Conservation (phyloP, 129 eudicot species). For the Flaveria ramosissima region DNA sequence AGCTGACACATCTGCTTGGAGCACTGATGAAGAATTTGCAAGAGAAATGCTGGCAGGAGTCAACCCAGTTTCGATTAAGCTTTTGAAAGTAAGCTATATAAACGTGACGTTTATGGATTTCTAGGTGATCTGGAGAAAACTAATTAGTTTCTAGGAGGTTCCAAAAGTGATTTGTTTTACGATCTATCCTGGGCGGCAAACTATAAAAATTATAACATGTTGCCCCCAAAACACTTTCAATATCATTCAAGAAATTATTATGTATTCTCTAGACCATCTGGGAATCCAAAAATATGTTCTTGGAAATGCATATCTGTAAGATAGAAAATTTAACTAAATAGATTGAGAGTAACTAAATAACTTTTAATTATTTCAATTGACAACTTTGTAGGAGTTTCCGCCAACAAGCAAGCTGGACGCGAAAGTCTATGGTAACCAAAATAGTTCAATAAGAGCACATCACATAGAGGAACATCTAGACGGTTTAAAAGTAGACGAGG, state of each 20-base stretch:
- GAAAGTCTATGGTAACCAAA: conserved; percentile 50
- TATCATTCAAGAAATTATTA: too few relatives aligned
- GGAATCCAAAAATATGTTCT: not conserved
- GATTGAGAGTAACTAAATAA: not conserved
- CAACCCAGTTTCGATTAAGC: conserved; percentile 52
- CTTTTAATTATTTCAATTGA: not conserved
- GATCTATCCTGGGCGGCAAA: too few relatives aligned
- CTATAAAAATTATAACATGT: too few relatives aligned
- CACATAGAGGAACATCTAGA: conserved; percentile 39
- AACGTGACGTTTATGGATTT: too few relatives aligned
- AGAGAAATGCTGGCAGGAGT: conserved; percentile 67
- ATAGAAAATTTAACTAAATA: not conserved
- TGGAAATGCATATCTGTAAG: not conserved
- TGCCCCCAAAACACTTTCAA: too few relatives aligned
- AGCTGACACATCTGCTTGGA: conserved; percentile 58
- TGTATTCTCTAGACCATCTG: too few relatives aligned
- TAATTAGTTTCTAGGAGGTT: too few relatives aligned
- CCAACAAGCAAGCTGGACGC: conserved; percentile 54
- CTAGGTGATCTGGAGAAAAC: too few relatives aligned
- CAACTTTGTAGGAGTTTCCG: conserved; percentile 54
- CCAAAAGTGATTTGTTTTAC: too few relatives aligned
- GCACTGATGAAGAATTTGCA: conserved; percentile 65
- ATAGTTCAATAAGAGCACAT: conserved; percentile 41
- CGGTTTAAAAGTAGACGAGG: conserved; percentile 52
- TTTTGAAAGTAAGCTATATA: conserved; percentile 40